Conservation (phyloP, 257 asterid genomes). For the Capsicum baccatum region DNA sequence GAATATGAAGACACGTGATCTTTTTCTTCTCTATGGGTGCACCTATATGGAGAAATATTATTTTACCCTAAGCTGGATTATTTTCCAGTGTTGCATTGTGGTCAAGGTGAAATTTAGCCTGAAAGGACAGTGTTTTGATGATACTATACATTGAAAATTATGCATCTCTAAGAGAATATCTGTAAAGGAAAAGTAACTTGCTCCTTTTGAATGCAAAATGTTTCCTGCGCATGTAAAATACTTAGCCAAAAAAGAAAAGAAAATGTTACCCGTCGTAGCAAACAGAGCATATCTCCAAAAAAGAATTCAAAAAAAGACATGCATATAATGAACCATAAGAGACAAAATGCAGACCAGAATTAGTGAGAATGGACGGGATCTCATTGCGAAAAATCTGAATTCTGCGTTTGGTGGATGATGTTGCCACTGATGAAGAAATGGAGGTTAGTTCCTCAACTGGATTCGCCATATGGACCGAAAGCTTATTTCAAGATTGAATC, state of each 20-base stretch:
- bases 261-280: not conserved
- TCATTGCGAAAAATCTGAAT: constrained; percentile 78
- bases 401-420: constrained; percentile 69
- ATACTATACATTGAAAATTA: not conserved
- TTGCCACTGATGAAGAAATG: constrained; percentile 57
- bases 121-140: not conserved
- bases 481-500: constrained; percentile 2
- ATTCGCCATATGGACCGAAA: constrained; percentile 33
- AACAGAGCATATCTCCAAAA: not conserved
- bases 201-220: not conserved
- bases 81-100: constrained; percentile 16
- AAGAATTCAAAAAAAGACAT: not conserved
- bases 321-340: not conserved
- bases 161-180: constrained; percentile 4
- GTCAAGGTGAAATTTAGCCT: constrained; percentile 22
- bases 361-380: constrained; percentile 63
- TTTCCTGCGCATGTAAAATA: not conserved
- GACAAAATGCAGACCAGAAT: constrained; percentile 48
- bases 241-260: not conserved
- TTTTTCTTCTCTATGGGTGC: constrained; percentile 4
- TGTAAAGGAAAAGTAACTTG: not conserved
- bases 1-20: not conserved
- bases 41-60: not conserved
- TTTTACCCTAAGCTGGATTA: not conserved
- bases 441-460: constrained; percentile 62